A percentile compares a stretch with the other conserved stretches of the same genome.
phyloP scores from a whole-genome alignment of 345 rosid species.

The thale cress (Arabidopsis thaliana) region TAIR10.1 NC_003074.8:3037001-3037500 shows the following conservation, averaged over 20 bases:
- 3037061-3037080: constrained; percentile 73
- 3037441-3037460: not conserved
- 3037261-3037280: constrained; percentile 88
- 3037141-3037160: constrained; percentile 85
- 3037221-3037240: constrained; percentile 8
- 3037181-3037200: constrained; percentile 25
- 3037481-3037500: constrained; percentile 93
- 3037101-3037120: constrained; percentile 84
- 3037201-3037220: constrained; percentile 9
- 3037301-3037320: constrained; percentile 83
- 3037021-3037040: constrained; percentile 20
- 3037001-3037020: not conserved
- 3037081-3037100: constrained; percentile 77
- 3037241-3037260: constrained; percentile 70
- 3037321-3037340: constrained; percentile 86
- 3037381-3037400: constrained; percentile 7
- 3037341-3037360: constrained; percentile 76
- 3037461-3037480: constrained; percentile 63
- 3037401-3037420: constrained; percentile 5
- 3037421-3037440: not conserved
- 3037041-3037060: constrained; percentile 63
- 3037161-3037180: constrained; percentile 85
- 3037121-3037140: constrained; percentile 73
- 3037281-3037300: constrained; percentile 74
- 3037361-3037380: constrained; percentile 82